These are phyloP conservation scores for Russula sp. DNA, from an alignment of 768 basidiomycete genomes.

Conservation along the genomic window DNA sequence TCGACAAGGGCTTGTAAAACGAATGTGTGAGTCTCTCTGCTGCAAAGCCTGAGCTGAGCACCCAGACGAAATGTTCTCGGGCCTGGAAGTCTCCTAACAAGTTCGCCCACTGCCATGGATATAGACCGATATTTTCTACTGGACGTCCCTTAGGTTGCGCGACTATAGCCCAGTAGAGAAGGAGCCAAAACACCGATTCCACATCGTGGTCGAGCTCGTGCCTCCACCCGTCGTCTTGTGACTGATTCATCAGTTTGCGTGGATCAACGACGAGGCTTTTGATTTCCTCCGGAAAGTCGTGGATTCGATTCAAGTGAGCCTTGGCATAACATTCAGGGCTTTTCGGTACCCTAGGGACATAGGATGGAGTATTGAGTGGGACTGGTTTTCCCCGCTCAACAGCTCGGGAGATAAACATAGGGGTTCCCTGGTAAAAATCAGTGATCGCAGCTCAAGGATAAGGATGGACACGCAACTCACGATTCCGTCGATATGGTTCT, in stretches of 20 bases:
- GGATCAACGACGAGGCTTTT: neutral
- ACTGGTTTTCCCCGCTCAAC: slow-evolving; percentile 3
- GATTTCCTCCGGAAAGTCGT: neutral
- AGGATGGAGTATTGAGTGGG: neutral
- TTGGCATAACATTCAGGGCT: neutral
- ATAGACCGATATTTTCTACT: neutral
- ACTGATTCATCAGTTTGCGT: neutral
- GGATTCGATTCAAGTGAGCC: neutral
- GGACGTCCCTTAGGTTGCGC: neutral
- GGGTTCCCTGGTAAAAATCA: neutral
- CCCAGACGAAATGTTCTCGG: neutral
- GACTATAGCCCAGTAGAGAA: neutral
- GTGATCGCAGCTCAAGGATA: neutral
- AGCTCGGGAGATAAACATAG: neutral
- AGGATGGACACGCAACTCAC: neutral
- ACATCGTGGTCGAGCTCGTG: neutral
- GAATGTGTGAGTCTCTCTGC: neutral
- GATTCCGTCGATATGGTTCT: neutral
- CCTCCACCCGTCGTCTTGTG: neutral
- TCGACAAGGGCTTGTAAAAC: neutral
- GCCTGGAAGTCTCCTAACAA: neutral
- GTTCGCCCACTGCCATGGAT: neutral
- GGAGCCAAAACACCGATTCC: slow-evolving; percentile 1
- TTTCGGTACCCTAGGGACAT: neutral
- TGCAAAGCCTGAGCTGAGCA: neutral